These are phyloP conservation scores for Cercospora beticola DNA, from an alignment of 2,329 filamentous ascomycete species.

Conservation along the genomic window DNA sequence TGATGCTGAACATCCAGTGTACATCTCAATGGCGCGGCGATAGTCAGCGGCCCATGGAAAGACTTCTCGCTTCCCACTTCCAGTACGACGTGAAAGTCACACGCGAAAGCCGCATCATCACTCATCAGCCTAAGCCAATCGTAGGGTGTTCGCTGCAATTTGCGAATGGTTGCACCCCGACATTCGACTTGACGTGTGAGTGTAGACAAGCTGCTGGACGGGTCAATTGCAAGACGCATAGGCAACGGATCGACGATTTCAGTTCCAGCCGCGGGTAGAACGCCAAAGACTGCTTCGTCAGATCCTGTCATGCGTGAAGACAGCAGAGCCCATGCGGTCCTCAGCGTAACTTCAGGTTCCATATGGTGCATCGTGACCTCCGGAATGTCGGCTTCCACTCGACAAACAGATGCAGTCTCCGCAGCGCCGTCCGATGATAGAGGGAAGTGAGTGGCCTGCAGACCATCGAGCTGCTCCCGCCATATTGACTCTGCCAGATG, in stretches of 20 bases:
- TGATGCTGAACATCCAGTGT: not conserved
- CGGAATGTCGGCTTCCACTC: not conserved
- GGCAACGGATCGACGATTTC: not conserved
- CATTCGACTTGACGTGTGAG: not conserved
- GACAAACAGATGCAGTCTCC: not conserved
- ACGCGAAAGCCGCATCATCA: not conserved
- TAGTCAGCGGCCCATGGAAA: not conserved
- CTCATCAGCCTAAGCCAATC: not conserved
- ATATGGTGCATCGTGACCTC: not conserved
- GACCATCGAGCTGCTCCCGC: not conserved
- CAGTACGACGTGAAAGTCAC: not conserved
- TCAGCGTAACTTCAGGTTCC: not conserved
- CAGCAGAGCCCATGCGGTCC: not conserved
- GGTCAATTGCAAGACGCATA: not conserved
- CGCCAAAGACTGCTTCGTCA: not conserved
- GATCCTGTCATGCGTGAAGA: not conserved
- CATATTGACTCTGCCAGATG: not conserved
- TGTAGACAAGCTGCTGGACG: not conserved
- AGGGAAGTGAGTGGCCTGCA: not conserved
- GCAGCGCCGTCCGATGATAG: not conserved
- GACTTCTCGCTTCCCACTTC: not conserved
- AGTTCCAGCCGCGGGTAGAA: not conserved
- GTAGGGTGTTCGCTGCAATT: not conserved
- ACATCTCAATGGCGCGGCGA: not conserved
- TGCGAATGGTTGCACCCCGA: not conserved